Evolutionary conservation across 352 stramenopile genomes (phyloP).

Genomic region (Phytophthora nicotianae): DNA sequence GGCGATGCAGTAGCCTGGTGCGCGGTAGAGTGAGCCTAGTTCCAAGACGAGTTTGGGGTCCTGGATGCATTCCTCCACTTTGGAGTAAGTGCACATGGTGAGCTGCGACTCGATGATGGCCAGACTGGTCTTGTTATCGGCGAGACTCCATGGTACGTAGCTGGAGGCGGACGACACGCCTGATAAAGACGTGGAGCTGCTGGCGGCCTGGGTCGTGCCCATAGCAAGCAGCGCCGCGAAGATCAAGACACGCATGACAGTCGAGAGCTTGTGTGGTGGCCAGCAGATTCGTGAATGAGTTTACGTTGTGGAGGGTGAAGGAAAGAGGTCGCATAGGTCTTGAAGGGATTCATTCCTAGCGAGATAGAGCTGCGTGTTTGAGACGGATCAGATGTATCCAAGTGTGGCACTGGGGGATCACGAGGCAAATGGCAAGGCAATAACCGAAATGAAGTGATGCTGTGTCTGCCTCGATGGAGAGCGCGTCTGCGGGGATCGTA

Average conservation of each 20-base stretch:
- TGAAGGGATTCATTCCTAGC: too few species aligned
- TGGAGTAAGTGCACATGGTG: conserved; percentile 68
- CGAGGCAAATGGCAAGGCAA: neutral
- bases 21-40: conserved; percentile 46
- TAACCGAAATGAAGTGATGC: neutral
- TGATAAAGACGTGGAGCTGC: too few species aligned
- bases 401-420: conserved; percentile 16
- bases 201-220: conserved; percentile 18
- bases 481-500: conserved; percentile 6
- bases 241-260: conserved; percentile 17
- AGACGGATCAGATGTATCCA: conserved; percentile 35
- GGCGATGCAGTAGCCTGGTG: conserved; percentile 48
- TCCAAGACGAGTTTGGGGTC: conserved; percentile 37
- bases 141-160: conserved; percentile 44
- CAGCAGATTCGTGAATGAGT: conserved; percentile 21
- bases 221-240: conserved; percentile 18
- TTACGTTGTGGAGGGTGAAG: neutral
- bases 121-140: conserved; percentile 44
- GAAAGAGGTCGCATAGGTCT: conserved; percentile 7
- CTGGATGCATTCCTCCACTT: conserved; percentile 58
- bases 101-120: conserved; percentile 40
- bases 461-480: neutral
- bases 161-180: conserved; percentile 25
- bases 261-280: neutral
- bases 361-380: neutral